These are phyloP conservation scores for Chondrostereum purpureum DNA, from an alignment of 1,284 basidiomycete species.

Conservation along the genomic window DNA sequence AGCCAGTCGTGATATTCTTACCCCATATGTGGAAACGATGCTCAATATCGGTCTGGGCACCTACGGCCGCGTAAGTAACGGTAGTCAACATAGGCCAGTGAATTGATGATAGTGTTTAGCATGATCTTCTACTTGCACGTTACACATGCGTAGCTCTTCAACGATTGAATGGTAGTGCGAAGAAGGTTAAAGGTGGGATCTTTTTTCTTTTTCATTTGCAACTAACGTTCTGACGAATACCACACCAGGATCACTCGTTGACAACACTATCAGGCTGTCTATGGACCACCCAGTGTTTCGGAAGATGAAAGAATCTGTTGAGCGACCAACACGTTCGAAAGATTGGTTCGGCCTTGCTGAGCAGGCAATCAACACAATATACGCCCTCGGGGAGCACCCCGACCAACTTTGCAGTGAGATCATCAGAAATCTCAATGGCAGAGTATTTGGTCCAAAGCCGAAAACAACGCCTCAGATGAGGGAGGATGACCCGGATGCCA, in stretches of 20 bases:
- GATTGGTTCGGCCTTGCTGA: slow-evolving; percentile 97
- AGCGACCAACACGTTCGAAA: slow-evolving; percentile 73
- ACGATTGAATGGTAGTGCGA: slow-evolving; percentile 87
- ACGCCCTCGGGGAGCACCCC: slow-evolving; percentile 90
- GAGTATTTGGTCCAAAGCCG: slow-evolving; percentile 54
- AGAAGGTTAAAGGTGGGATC: slow-evolving; percentile 87
- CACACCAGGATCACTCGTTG: slow-evolving; percentile 69
- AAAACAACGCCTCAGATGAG: slow-evolving; percentile 14
- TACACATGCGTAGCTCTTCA: slow-evolving; percentile 94
- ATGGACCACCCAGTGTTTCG: slow-evolving; percentile 88
- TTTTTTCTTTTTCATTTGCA: background rate
- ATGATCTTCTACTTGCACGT: slow-evolving; percentile 83
- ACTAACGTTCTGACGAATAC: slow-evolving; percentile 1
- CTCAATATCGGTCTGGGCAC: slow-evolving; percentile 87
- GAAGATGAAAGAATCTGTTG: slow-evolving; percentile 74
- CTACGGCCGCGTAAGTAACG: slow-evolving; percentile 63
- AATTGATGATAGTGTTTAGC: slow-evolving; percentile 31
- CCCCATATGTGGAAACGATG: slow-evolving; percentile 81
- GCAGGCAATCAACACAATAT: slow-evolving; percentile 95
- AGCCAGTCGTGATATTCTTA: slow-evolving; percentile 80
- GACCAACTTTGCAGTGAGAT: slow-evolving; percentile 80
- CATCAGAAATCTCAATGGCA: slow-evolving; percentile 73
- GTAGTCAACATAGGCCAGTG: background rate
- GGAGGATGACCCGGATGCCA: slow-evolving; percentile 39
- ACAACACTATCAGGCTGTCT: slow-evolving; percentile 81